A percentile compares a stretch with the other conserved stretches of the same genome.
phyloP scores from a whole-genome alignment of 352 stramenopile species.

The Pythium myriotylum region DNA sequence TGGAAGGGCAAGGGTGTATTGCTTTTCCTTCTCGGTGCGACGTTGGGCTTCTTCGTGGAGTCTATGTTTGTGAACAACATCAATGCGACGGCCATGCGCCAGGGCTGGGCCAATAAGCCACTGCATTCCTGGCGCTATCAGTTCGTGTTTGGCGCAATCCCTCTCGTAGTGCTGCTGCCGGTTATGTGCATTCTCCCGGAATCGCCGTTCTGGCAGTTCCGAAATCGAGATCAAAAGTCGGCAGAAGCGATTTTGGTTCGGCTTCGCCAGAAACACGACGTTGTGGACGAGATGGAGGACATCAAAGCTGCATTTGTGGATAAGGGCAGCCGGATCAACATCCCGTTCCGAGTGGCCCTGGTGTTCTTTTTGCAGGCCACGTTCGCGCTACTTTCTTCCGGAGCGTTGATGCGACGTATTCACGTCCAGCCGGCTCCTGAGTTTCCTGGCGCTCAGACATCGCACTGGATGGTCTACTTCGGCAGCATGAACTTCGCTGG shows the following conservation, averaged over 20 bases:
- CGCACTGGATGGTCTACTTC: constrained; percentile 81
- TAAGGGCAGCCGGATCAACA: constrained; percentile 65
- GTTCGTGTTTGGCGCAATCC: constrained; percentile 77
- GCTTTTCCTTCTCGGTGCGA: constrained; percentile 75
- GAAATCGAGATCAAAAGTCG: constrained; percentile 64
- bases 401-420: constrained; percentile 65
- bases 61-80: constrained; percentile 69
- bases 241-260: constrained; percentile 65
- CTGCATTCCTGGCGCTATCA: constrained; percentile 80
- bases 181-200: constrained; percentile 69
- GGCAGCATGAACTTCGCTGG: constrained; percentile 76
- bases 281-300: constrained; percentile 74
- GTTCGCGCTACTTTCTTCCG: constrained; percentile 74
- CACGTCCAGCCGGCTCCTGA: constrained; percentile 51
- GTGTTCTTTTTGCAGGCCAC: constrained; percentile 64
- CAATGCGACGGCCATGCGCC: constrained; percentile 66
- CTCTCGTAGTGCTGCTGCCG: constrained; percentile 62
- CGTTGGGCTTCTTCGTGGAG: constrained; percentile 80
- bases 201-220: constrained; percentile 79
- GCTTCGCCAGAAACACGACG: constrained; percentile 83
- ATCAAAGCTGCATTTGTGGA: constrained; percentile 68
- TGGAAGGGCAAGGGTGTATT: constrained; percentile 88
- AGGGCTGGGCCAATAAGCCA: constrained; percentile 69
- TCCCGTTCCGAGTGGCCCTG: constrained; percentile 68
- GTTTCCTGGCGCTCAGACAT: constrained; percentile 56